phyloP scores from a whole-genome alignment of 352 stramenopile species.

The Bremia lactucae region DNA sequence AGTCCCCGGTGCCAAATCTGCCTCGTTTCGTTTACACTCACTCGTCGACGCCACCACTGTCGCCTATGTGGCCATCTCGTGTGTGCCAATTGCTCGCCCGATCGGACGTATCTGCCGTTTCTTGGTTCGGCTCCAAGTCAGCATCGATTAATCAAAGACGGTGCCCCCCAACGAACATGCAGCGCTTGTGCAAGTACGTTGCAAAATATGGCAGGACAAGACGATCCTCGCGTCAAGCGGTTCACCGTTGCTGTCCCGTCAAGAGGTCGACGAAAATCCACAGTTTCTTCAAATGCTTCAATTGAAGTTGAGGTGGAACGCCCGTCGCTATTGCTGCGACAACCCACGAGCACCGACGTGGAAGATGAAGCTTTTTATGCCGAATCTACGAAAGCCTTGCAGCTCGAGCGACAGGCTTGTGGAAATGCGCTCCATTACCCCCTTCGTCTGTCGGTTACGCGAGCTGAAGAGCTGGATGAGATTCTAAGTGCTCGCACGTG shows the following conservation, averaged over 20 bases:
- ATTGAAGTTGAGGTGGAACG: slow-evolving; percentile 26
- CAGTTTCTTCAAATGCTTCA: slow-evolving; percentile 5
- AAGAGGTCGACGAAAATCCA: slow-evolving; percentile 4
- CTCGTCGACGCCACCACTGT: slow-evolving; percentile 78
- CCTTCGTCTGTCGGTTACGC: slow-evolving; percentile 18
- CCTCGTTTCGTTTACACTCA: slow-evolving; percentile 38
- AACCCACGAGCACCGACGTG: slow-evolving; percentile 13
- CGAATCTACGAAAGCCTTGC: slow-evolving; percentile 16
- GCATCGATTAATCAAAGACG: slow-evolving; percentile 60
- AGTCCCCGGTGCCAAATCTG: slow-evolving; percentile 59
- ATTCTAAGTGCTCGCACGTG: slow-evolving; percentile 30
- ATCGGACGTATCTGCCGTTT: slow-evolving; percentile 61
- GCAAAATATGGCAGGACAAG: slow-evolving; percentile 46
- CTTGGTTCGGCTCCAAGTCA: slow-evolving; percentile 30
- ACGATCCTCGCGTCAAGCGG: slow-evolving; percentile 44
- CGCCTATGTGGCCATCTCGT: slow-evolving; percentile 61
- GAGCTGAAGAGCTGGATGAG: slow-evolving; percentile 45
- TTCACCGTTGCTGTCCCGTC: slow-evolving; percentile 29
- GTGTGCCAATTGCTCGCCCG: slow-evolving; percentile 55
- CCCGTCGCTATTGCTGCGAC: slow-evolving; percentile 21
- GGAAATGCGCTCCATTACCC: slow-evolving; percentile 18
- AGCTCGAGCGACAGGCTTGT: slow-evolving; percentile 9
- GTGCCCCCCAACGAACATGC: slow-evolving; percentile 60
- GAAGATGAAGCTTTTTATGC: slow-evolving; percentile 22
- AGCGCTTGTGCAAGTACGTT: slow-evolving; percentile 52